Base-by-base conservation (phyloP, 345 rosid genomes). In the Gossypium ekmanianum region DNA sequence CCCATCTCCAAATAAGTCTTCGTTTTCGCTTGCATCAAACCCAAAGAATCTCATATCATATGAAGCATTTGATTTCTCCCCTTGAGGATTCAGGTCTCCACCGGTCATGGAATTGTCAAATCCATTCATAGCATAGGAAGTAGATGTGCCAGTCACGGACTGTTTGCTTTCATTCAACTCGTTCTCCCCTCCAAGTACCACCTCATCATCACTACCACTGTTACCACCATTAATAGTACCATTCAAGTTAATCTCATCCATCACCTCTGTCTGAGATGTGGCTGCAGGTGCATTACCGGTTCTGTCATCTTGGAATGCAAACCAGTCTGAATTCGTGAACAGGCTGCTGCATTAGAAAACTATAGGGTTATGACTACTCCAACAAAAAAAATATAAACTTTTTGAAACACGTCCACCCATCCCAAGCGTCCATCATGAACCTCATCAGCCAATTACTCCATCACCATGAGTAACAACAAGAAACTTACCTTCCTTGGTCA, bases 291-390 rank as follows among this genome's bases (percentile, higher is more conserved):
- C 88, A 74, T 79, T 77, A 71, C 83, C 90, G 48, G 83, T 75
- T 78, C 90, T 87, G 16, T 93, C 91, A 12, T 93, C 97, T 89
- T 91, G 93, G 84, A 89, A 96, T 13, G 98, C 92, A 84, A 95
- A 95, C 99, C 99, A 95, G 82, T 96, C 83, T 69, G 99, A 91
- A 78, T 92, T 92, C 76, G 97, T 92, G 85, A 96, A 94, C 52
- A 93, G 85, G 80, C 92, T 93, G 87, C 88, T 66, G 86, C 88
- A 80, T 61, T 26, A 55, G 22, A 47, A 59, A 74, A 76, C 51
- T 71, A 61, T 50, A 2, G 44, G 34, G 17, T 47, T n/a, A 75
- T 22, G 7, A 55, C 59, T 68, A 43, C 61, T 48, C 17, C 4
- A 48, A 57, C 50, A 58, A 22, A 71, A 17, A 55, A 8, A 55